Evolutionary conservation across 345 rosid species (phyloP).

Genomic region (Carallia brachiata): DNA sequence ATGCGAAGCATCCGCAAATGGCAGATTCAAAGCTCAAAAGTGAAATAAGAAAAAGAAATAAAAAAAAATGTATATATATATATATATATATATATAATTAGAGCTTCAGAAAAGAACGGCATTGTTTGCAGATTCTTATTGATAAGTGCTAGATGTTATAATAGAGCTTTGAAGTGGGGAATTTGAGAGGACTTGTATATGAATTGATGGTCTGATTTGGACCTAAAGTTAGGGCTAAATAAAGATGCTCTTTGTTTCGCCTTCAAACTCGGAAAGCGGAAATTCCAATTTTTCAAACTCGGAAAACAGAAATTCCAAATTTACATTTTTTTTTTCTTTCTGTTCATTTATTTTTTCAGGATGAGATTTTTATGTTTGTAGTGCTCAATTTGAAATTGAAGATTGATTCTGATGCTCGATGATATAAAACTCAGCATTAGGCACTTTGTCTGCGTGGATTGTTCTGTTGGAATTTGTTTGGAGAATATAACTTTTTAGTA

Average conservation of each 20-base stretch:
- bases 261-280: not conserved
- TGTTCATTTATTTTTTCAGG: not conserved
- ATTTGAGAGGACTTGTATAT: conserved; percentile 21
- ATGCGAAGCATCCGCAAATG: conserved; percentile 5
- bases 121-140: conserved; percentile 14
- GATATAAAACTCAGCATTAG: conserved; percentile 39
- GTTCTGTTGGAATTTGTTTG: conserved; percentile 33
- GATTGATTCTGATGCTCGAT: conserved; percentile 56
- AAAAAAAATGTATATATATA: not conserved
- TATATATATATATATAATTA: not conserved
- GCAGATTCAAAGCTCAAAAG: conserved; percentile 4
- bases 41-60: too few relatives aligned
- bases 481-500: conserved; percentile 45
- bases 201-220: conserved; percentile 27
- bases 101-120: conserved; percentile 20
- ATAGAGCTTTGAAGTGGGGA: conserved; percentile 27
- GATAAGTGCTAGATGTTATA: conserved; percentile 6
- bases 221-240: conserved; percentile 26
- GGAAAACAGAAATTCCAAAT: not conserved
- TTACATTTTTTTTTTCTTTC: conserved; percentile 23
- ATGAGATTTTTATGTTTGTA: conserved; percentile 26
- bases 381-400: conserved; percentile 26
- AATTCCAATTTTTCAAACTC: too few relatives aligned
- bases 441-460: conserved; percentile 44
- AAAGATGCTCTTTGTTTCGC: conserved; percentile 40